Evolutionary conservation across 148 eudicot genomes (phyloP), one percentile per base, ranked within the genome.

Genomic region (Rhododendron molle): DNA sequence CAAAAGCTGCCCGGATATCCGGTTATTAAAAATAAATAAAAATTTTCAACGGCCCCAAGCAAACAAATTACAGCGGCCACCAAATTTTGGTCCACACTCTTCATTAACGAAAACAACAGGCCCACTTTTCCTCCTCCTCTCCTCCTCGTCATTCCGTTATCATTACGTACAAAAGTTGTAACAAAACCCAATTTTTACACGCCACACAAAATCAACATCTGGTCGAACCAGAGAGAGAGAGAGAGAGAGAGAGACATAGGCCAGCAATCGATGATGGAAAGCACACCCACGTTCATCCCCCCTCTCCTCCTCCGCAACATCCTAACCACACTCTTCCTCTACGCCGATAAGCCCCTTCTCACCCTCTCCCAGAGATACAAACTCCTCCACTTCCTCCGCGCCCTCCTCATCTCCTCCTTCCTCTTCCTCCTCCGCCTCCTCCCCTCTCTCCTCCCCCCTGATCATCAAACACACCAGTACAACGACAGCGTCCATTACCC

Each of bases 361-460:
- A 88, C 73, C 47, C 38, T 89, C 23, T 76, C 85, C 30, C 43
- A 84, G 1, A 86, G 81, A 15, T 86, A 86, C 80, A 90, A 83
- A 44, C 72, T 91, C 80, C 88, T 95, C 83, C 88, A 89, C 16
- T 50, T 91, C 85, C 69, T 93, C 65, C 93, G 94, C 23, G 40
- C 26, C 44, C n/a, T 93, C 44, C 38, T 92, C 30, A 36, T 81
- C 74, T 87, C 88, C 50, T 0, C 79, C 71, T 87, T 92, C 67
- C 83, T 91, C 83, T 82, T 91, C 86, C 34, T 89, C 83, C 89
- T 92, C 56, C 82, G 84, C 72, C 65, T 93, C 30, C 73, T 89
- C 69, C 82, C 89, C 15, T 43, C 73, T 36, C 16, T 78, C 30
- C 76, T 88, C 82, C 83, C 87, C 28, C 23, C 62, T 14, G 56